phyloP scores from a whole-genome alignment of 192 early-diverging fungal genomes.

The Backusella liffmaniae region DNA sequence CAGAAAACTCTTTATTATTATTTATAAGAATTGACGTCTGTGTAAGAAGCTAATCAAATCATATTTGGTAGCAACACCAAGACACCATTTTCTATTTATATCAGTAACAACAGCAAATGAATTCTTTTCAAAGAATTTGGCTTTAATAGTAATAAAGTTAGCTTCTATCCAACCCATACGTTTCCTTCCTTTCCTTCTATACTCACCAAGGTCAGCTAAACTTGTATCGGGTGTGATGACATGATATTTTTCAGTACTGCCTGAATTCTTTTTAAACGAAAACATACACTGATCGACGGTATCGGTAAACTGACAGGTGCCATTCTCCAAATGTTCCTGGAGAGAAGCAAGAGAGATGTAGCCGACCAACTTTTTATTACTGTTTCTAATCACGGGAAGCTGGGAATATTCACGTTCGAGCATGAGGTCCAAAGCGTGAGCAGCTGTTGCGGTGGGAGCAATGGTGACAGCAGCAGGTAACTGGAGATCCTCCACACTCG shows the following conservation, averaged over 20 bases:
- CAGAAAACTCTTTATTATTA: background rate
- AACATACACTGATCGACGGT: slow-evolving; percentile 66
- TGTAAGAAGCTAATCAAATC: slow-evolving; percentile 72
- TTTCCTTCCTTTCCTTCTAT: background rate
- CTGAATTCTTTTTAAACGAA: slow-evolving; percentile 45
- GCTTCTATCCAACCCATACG: background rate
- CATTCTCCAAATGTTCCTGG: slow-evolving; percentile 56
- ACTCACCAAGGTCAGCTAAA: slow-evolving; percentile 62
- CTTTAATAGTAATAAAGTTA: slow-evolving; percentile 19
- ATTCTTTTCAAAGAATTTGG: slow-evolving; percentile 81
- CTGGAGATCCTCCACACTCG: slow-evolving; percentile 83
- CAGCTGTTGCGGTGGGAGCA: slow-evolving; percentile 51
- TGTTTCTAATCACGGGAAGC: slow-evolving; percentile 66
- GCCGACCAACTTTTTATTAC: slow-evolving; percentile 68
- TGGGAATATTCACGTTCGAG: slow-evolving; percentile 84
- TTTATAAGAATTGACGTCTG: slow-evolving; percentile 47
- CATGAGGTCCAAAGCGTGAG: slow-evolving; percentile 74
- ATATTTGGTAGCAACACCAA: slow-evolving; percentile 78
- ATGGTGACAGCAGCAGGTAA: slow-evolving; percentile 77
- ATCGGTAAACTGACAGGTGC: slow-evolving; percentile 44
- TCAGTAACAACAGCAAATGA: slow-evolving; percentile 85
- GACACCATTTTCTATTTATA: slow-evolving; percentile 70
- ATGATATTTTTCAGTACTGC: slow-evolving; percentile 51
- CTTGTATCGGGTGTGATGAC: slow-evolving; percentile 79
- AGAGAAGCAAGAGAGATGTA: slow-evolving; percentile 69